These are phyloP conservation scores for Tausonia pullulans DNA, from an alignment of 1,284 basidiomycete genomes.

Conservation along the genomic window DNA sequence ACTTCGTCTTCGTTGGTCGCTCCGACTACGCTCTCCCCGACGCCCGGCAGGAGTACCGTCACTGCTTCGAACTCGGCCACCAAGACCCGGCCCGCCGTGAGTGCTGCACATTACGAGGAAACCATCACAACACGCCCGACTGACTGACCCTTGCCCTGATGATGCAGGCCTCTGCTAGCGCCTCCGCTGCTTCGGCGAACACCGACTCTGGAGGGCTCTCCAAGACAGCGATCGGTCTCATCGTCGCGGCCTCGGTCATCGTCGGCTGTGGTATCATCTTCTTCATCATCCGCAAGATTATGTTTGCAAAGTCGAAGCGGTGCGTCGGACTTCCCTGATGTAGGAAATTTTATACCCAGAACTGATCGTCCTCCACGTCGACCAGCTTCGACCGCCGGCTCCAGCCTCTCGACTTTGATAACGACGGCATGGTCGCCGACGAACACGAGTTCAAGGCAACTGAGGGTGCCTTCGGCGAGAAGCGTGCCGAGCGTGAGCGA, in stretches of 20 bases:
- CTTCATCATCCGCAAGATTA: constrained; percentile 9
- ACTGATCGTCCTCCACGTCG: neutral
- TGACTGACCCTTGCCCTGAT: neutral
- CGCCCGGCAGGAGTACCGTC: no score
- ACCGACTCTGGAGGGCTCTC: neutral
- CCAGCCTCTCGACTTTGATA: constrained; percentile 9
- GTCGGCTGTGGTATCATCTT: neutral
- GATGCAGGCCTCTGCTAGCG: neutral
- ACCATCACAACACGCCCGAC: neutral
- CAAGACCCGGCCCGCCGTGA: no score
- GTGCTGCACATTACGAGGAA: no score
- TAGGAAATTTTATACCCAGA: no score
- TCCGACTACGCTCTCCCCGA: no score
- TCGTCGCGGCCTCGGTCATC: neutral
- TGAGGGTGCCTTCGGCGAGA: constrained; percentile 10
- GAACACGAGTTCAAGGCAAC: constrained; percentile 12
- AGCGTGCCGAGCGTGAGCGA: constrained; percentile 1
- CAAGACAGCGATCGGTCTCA: neutral
- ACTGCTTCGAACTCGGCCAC: no score
- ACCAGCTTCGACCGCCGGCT: constrained; percentile 4
- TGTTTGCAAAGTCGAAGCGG: constrained; percentile 7
- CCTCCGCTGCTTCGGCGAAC: neutral
- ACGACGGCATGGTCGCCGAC: neutral
- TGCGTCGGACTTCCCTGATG: neutral
- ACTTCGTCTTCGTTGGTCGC: no score